Evolutionary conservation across 441 rosid species (phyloP).

Genomic region (Monsonia emarginata): DNA sequence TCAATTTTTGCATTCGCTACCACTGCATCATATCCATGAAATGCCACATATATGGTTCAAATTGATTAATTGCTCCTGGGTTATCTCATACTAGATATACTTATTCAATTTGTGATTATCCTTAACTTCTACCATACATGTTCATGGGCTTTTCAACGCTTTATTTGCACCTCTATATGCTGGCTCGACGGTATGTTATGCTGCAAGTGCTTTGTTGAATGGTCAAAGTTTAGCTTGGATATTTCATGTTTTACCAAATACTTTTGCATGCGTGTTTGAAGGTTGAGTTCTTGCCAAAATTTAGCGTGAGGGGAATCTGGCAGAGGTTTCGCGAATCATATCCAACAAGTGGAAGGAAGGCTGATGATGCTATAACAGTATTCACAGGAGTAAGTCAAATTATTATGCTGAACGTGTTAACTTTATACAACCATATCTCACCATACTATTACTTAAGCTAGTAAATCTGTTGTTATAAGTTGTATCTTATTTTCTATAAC

Average conservation of each 20-base stretch:
- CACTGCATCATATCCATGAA: conserved; percentile 80
- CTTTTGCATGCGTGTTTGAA: conserved; percentile 29
- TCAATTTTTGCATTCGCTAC: conserved; percentile 83
- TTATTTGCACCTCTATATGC: conserved; percentile 82
- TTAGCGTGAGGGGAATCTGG: conserved; percentile 90
- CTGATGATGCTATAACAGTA: conserved; percentile 56
- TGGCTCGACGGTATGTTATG: conserved; percentile 50
- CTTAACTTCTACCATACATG: conserved; percentile 58
- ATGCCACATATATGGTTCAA: conserved; percentile 5
- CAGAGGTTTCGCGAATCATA: conserved; percentile 86
- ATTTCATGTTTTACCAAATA: conserved; percentile 14
- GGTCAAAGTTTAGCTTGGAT: conserved; percentile 10
- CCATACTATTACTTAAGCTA: not conserved
- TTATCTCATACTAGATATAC: not conserved
- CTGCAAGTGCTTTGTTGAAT: conserved; percentile 8
- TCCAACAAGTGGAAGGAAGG: conserved; percentile 41
- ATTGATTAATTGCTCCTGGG: not conserved
- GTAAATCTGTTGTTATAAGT: not conserved
- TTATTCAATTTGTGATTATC: conserved; percentile 16
- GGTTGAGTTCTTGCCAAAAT: conserved; percentile 93
- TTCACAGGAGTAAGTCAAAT: conserved; percentile 77
- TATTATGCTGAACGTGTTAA: conserved; percentile 2
- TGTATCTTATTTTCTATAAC: not conserved
- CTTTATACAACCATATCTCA: not conserved
- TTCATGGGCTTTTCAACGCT: conserved; percentile 90